A percentile compares a stretch with the other conserved stretches of the same genome.
These are phyloP conservation scores for Phytophthora sansomeana DNA, from an alignment of 352 stramenopile genomes.

Conservation along the genomic window DNA sequence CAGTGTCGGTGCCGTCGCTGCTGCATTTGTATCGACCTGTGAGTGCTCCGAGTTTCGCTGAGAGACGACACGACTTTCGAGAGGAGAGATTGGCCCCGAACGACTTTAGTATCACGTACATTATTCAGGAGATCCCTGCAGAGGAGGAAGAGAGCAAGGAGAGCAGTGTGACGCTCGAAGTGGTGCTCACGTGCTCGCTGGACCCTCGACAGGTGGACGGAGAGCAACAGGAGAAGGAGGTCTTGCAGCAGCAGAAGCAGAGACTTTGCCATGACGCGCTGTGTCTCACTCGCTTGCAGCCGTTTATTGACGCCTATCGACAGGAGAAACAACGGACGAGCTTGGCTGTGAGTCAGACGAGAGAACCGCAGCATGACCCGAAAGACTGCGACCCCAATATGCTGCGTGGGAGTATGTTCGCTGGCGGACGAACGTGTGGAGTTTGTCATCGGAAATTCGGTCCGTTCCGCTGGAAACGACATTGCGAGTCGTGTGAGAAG, in stretches of 20 bases:
- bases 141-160: conserved; percentile 5
- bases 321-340: conserved; percentile 36
- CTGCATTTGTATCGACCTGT: conserved; percentile 72
- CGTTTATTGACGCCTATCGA: conserved; percentile 56
- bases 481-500: conserved; percentile 68
- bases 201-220: too few species aligned
- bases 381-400: conserved; percentile 42
- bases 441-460: conserved; percentile 72
- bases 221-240: conserved; percentile 36
- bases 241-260: conserved; percentile 45
- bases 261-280: conserved; percentile 62
- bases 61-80: conserved; percentile 50
- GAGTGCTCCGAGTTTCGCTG: conserved; percentile 39
- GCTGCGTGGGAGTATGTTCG: conserved; percentile 24
- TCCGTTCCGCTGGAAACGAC: conserved; percentile 81
- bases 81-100: conserved; percentile 42
- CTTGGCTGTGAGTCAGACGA: neutral
- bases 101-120: conserved; percentile 76
- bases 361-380: conserved; percentile 31
- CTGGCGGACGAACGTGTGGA: conserved; percentile 42
- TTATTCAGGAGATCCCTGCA: conserved; percentile 58
- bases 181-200: conserved; percentile 58
- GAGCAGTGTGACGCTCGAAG: conserved; percentile 61
- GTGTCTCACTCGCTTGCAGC: conserved; percentile 63
- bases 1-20: conserved; percentile 60